phyloP scores from a whole-genome alignment of 116 monocot genomes.

The Dioscorea cayenensis region DNA sequence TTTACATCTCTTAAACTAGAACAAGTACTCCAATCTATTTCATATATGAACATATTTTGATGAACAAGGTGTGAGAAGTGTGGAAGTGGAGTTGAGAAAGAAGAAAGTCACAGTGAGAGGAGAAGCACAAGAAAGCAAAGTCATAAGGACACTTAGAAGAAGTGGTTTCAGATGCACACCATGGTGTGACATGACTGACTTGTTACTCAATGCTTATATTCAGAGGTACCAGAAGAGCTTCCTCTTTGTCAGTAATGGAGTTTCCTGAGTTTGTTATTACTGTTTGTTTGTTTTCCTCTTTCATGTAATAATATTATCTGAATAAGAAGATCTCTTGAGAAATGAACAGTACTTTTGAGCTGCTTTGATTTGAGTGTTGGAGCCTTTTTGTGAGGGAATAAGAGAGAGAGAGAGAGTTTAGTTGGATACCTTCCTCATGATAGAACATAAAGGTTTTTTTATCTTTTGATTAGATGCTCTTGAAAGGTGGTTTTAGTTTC shows the following conservation, averaged over 20 bases:
- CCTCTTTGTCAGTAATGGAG: neutral
- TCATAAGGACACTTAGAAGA: conserved; percentile 1
- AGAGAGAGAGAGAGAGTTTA: neutral
- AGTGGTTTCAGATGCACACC: conserved; percentile 6
- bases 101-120: neutral
- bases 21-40: neutral
- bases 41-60: neutral
- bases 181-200: neutral
- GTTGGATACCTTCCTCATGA: conserved; percentile 1
- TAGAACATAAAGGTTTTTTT: neutral
- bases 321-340: neutral
- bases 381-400: neutral
- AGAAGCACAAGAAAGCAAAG: neutral
- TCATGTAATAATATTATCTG: neutral
- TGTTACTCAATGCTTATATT: neutral
- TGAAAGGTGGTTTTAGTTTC: neutral
- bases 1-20: neutral
- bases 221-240: neutral
- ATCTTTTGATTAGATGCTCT: neutral
- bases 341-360: neutral
- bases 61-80: conserved; percentile 1
- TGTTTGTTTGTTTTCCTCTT: neutral
- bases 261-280: neutral
- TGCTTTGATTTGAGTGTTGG: too few species aligned
- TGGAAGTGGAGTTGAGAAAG: conserved; percentile 4